Evolutionary conservation across 257 asterid species (phyloP), one percentile per base, ranked within the genome.

Genomic region (Osmanthus fragrans): DNA sequence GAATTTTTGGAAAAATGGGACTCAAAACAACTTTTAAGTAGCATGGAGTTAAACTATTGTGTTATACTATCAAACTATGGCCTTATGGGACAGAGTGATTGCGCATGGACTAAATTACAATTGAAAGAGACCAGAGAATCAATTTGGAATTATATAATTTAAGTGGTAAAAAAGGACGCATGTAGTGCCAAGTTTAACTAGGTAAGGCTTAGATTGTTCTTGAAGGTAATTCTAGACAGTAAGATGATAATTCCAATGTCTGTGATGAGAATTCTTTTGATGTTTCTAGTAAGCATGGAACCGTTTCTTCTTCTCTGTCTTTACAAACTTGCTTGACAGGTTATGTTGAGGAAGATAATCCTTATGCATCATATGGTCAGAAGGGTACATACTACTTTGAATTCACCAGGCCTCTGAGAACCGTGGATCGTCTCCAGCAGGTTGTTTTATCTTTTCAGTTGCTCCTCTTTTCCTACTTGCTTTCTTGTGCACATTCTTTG

Each of bases 371-470:
- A 70, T 81, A 91, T 16, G 91, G 88, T 58, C 73, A 87, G 85
- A 86, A 90, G 81, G 98, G 97, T 81, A 91, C 91, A 42, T 91
- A 87, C 83, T 91, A 76, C 87, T 91, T 89, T 77, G 98, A 93
- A 84, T 89, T 93, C 81, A 85, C 96, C 65, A 88, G 97, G 80
- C 90, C 98, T 29, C 75, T 93, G 80, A 84, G 98, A 87, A 93
- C 96, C 73, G 90, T 79, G 93, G 98, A 93, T 80, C 96, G 78
- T 81, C 91, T 90, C 80, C 98, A 91, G 82, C 98, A 90, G 97
- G 97, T 92, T 33, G 1, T 27, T n/a, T 33, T 18, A 3, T 79
- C 66, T 79, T 30, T 60, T 69, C 21, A 19, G 16, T 71, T 73
- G 39, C 1, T 49, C 64, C 33, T 29, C 65, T 25, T 77, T 16